phyloP scores from a whole-genome alignment of 2,329 filamentous ascomycete genomes.

The Beauveria pseudobassiana region DNA sequence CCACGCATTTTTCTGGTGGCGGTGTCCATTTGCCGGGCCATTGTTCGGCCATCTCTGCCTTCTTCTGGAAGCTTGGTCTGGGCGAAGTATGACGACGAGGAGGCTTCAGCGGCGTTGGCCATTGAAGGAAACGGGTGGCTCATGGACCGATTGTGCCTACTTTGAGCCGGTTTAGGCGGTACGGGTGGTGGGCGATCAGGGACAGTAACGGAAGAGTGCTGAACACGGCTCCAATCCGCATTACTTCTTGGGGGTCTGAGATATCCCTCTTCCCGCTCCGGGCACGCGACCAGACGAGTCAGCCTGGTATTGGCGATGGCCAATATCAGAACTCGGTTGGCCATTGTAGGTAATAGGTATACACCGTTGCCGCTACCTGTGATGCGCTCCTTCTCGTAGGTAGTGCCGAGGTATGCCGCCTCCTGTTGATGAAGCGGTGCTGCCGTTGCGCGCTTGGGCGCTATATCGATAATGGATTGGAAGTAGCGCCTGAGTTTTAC shows the following conservation, averaged over 20 bases:
- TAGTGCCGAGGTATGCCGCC: background rate
- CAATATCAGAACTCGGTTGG: conserved; percentile 1
- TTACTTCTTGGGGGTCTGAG: conserved; percentile 2
- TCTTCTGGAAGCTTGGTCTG: conserved; percentile 27
- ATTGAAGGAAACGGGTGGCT: conserved; percentile 74
- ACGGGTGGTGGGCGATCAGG: conserved; percentile 2
- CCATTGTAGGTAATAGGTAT: background rate
- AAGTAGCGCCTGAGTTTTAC: background rate
- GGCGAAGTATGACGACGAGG: conserved; percentile 18
- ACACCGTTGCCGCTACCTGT: background rate
- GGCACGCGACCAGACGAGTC: conserved; percentile 2
- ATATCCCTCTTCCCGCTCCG: background rate
- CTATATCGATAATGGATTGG: background rate
- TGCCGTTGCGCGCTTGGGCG: background rate
- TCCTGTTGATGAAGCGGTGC: background rate
- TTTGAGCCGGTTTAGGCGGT: conserved; percentile 23
- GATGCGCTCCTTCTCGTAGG: conserved; percentile 1
- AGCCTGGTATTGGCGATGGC: background rate
- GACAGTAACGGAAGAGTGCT: background rate
- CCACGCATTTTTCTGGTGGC: conserved; percentile 19
- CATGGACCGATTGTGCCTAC: conserved; percentile 45
- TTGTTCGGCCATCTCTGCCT: conserved; percentile 33
- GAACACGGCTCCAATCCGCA: background rate
- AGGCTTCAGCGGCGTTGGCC: conserved; percentile 40
- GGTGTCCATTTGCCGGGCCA: conserved; percentile 19